phyloP scores from a whole-genome alignment of 2,329 filamentous ascomycete species.

The Ceratocystis lukuohia region DNA sequence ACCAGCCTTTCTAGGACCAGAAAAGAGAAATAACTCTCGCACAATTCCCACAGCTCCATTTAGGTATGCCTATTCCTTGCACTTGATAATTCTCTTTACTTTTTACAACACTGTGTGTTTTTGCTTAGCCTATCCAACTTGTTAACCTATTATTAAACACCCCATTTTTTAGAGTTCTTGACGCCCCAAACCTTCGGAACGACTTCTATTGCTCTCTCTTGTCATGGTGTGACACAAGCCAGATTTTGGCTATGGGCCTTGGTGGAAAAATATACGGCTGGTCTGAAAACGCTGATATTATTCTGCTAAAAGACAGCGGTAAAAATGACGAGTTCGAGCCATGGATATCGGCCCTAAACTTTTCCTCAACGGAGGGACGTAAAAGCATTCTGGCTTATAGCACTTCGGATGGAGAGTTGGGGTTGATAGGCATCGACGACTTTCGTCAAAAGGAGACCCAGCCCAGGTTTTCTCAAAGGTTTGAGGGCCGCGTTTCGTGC shows the following conservation, averaged over 20 bases:
- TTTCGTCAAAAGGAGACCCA: constrained; percentile 44
- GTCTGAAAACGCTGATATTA: constrained; percentile 63
- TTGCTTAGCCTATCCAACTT: background rate
- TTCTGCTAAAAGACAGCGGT: constrained; percentile 35
- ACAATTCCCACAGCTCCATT: constrained; percentile 18
- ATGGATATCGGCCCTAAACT: constrained; percentile 74
- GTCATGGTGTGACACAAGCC: constrained; percentile 63
- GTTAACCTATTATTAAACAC: background rate
- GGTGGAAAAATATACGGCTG: constrained; percentile 72
- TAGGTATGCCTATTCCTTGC: constrained; percentile 9
- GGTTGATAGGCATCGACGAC: constrained; percentile 49
- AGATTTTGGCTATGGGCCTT: constrained; percentile 72
- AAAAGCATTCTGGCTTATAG: constrained; percentile 77
- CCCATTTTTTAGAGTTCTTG: constrained; percentile 50
- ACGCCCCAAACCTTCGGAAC: constrained; percentile 78
- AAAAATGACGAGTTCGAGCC: constrained; percentile 21
- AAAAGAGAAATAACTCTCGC: constrained; percentile 1
- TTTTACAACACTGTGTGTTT: constrained; percentile 13
- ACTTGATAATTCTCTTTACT: background rate
- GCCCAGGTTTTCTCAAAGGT: constrained; percentile 41
- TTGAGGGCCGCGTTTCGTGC: constrained; percentile 64
- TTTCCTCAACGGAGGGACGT: constrained; percentile 65
- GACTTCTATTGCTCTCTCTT: constrained; percentile 92
- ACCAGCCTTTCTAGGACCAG: background rate
- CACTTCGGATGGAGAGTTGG: constrained; percentile 61